phyloP scores from a whole-genome alignment of 1,284 basidiomycete genomes.

The Leccinum angustisporum region DNA sequence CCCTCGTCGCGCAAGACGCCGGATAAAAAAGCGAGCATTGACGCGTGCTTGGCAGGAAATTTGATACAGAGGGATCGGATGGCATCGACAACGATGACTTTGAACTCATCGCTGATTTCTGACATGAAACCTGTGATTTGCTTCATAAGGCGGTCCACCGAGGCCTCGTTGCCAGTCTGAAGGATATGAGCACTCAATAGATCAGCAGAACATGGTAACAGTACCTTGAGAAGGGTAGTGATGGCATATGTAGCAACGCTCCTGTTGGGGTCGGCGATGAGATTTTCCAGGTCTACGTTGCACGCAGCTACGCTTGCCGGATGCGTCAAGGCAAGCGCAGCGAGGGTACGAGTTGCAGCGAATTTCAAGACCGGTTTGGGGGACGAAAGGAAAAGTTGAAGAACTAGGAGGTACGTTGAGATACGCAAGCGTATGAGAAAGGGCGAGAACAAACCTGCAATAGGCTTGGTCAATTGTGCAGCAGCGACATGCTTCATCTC shows the following conservation, averaged over 20 bases:
- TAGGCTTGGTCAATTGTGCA: constrained; percentile 81
- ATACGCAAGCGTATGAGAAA: constrained; percentile 4
- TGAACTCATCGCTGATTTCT: constrained; percentile 99
- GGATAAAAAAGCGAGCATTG: constrained; percentile 94
- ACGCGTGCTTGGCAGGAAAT: constrained; percentile 94
- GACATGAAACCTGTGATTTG: constrained; percentile 99
- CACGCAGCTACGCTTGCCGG: constrained; percentile 87
- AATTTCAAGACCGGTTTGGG: constrained; percentile 96
- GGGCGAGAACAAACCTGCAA: constrained; percentile 68
- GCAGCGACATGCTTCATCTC: constrained; percentile 87
- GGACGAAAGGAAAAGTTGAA: constrained; percentile 92
- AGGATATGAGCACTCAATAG: constrained; percentile 10
- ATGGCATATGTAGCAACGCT: constrained; percentile 99
- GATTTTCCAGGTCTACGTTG: constrained; percentile 97
- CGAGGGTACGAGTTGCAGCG: constrained; percentile 94
- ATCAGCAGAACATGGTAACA: constrained; percentile 2
- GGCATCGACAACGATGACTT: constrained; percentile 99
- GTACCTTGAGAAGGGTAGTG: constrained; percentile 93
- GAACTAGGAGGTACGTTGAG: constrained; percentile 47
- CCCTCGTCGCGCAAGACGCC: constrained; percentile 96
- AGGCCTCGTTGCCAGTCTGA: constrained; percentile 96
- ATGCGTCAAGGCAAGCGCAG: constrained; percentile 81
- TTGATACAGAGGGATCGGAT: constrained; percentile 98
- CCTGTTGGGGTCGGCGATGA: constrained; percentile 95
- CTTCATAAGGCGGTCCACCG: constrained; percentile 98